Evolutionary conservation across 768 basidiomycete genomes (phyloP), one percentile per base, ranked within the genome.

Genomic region (Termitomyces sp.): DNA sequence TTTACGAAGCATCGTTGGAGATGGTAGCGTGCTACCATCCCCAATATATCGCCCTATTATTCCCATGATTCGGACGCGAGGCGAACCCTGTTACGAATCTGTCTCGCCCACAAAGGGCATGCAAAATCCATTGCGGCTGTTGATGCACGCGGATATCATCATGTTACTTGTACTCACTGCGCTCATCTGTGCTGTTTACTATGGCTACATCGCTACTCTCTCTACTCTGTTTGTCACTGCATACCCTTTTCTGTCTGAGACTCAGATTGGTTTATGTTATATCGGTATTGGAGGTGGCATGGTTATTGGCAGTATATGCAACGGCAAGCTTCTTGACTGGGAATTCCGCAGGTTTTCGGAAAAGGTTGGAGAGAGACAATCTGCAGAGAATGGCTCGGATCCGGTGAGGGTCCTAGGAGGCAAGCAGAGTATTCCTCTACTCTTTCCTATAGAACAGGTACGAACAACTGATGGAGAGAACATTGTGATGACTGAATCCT

Each of bases 221-320:
- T 83, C 87, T 1, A 78, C 84, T 0, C 72, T 85, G 0, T 84
- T 90, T 64, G 70, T 75, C 48, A 58, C 68, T 1, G 70, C 76
- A 1, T 92, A 93, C 59, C 77, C 83, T 0, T 76, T 69, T 57
- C 72, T 90, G 19, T 77, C 68, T 54, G 79, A 88, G 58, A 82
- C 83, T 3, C 76, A 80, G 22, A 76, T 89, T 32, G 92, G 92
- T 2, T 69, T 94, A 5, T 92, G 88, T 66, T 94, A 85, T 71
- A 70, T 93, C 52, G 81, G 84, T 1, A 78, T 87, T 49, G 93
- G 90, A 2, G 78, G 81, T 15, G 93, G 92, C 0, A 84, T 84
- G 70, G 68, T 82, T 9, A 47, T 85, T 15, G 85, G 90, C 12
- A 77, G 82, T 19, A 64, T 74, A n/a, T 22, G 75, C 1, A 82